Percentiles rank a stretch among this genome's conserved stretches.
Conservation (phyloP, 345 rosid species). For the Eucalyptus marginata region DNA sequence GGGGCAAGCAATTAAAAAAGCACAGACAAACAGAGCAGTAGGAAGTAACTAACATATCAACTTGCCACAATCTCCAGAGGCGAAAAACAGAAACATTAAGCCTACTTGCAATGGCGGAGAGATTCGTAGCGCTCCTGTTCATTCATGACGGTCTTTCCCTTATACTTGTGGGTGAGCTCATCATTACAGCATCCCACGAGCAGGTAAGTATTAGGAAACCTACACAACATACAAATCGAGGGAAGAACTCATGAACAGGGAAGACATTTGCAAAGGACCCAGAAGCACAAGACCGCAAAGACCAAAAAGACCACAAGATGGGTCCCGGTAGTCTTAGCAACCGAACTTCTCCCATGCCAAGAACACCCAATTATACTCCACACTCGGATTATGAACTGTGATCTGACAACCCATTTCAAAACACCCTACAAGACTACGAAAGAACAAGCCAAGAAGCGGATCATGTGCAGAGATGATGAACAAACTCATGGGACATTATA, state of each 20-base stretch:
- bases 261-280: neutral
- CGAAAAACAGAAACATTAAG: neutral
- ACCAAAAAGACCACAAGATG: neutral
- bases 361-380: neutral
- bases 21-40: neutral
- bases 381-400: neutral
- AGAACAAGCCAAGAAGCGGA: neutral
- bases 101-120: constrained; percentile 95
- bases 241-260: neutral
- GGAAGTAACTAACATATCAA: neutral
- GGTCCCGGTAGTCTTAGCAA: neutral
- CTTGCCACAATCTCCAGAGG: neutral
- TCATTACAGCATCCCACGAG: constrained; percentile 94
- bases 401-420: neutral
- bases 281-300: neutral
- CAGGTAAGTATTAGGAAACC: constrained; percentile 72
- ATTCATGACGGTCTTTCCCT: constrained; percentile 91
- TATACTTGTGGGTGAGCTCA: constrained; percentile 67
- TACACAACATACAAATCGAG: neutral
- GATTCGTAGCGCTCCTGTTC: constrained; percentile 83
- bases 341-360: neutral
- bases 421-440: neutral
- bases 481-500: neutral
- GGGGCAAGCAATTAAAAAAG: neutral
- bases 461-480: neutral